A percentile compares a stretch with the other conserved stretches of the same genome.
phyloP scores from a whole-genome alignment of 2,329 filamentous ascomycete species.

The Magnaporthiopsis incrustans region DNA sequence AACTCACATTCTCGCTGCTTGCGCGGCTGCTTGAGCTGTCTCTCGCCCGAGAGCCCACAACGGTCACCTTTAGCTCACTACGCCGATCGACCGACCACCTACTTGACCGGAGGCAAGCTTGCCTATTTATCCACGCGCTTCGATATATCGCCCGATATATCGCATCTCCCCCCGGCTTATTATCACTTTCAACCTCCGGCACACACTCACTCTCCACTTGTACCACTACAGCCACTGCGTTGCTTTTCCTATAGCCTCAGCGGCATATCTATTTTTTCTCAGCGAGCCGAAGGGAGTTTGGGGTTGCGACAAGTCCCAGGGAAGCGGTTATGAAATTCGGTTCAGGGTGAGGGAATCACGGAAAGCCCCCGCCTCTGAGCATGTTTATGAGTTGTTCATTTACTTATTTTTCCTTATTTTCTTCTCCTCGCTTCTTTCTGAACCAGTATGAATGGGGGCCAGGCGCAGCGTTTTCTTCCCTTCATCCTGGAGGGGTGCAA shows the following conservation, averaged over 20 bases:
- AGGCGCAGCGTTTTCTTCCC: background rate
- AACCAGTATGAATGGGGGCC: background rate
- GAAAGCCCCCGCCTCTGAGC: background rate
- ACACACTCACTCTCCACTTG: background rate
- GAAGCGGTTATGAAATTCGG: background rate
- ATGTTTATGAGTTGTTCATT: background rate
- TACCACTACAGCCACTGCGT: background rate
- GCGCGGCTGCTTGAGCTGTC: background rate
- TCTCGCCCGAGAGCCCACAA: no score
- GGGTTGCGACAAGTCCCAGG: background rate
- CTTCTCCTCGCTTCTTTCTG: background rate
- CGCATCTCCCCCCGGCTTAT: background rate
- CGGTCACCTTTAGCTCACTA: background rate
- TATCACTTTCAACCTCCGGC: background rate
- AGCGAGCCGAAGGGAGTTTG: background rate
- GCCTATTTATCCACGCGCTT: background rate
- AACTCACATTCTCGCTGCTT: background rate
- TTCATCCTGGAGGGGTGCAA: background rate
- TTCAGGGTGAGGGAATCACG: background rate
- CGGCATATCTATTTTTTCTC: background rate
- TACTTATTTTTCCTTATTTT: background rate
- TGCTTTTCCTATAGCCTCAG: background rate
- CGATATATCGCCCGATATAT: background rate
- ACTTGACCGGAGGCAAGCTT: background rate
- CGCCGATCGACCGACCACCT: no score